A percentile compares a stretch with the other conserved stretches of the same genome.
phyloP scores from a whole-genome alignment of 257 asterid genomes.

The Verbascum thapsus region DNA sequence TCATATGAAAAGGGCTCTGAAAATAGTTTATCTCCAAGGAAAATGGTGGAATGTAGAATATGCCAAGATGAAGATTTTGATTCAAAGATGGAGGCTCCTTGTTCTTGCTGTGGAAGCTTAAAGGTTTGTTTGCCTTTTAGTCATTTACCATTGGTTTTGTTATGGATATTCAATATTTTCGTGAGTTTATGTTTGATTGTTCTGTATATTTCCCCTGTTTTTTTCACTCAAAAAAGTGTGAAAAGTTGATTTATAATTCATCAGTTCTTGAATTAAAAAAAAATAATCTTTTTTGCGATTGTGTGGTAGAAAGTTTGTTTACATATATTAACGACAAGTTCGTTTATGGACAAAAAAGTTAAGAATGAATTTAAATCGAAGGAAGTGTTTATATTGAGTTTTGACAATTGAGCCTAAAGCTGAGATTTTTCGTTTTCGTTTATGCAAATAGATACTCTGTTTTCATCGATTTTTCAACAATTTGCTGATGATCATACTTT shows the following conservation, averaged over 20 bases:
- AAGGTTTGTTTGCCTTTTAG: slow-evolving; percentile 54
- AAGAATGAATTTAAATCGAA: too few relatives aligned
- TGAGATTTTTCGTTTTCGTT: not conserved
- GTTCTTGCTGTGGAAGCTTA: slow-evolving; percentile 96
- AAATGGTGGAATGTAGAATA: slow-evolving; percentile 88
- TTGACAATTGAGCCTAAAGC: not conserved
- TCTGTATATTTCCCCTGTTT: not conserved
- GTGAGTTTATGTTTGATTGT: not conserved
- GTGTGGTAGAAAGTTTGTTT: slow-evolving; percentile 1
- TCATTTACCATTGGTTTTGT: not conserved
- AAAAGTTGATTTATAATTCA: not conserved
- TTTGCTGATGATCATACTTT: too few relatives aligned
- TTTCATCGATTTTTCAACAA: too few relatives aligned
- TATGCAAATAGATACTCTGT: too few relatives aligned
- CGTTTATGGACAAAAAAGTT: too few relatives aligned
- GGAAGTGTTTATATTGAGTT: too few relatives aligned
- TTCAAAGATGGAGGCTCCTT: slow-evolving; percentile 88
- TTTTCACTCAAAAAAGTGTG: not conserved
- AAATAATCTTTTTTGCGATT: not conserved
- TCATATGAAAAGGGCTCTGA: slow-evolving; percentile 38
- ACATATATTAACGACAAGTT: too few relatives aligned
- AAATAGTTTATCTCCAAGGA: slow-evolving; percentile 54
- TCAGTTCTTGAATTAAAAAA: not conserved
- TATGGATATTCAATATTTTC: not conserved
- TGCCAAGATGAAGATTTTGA: slow-evolving; percentile 93